Base-by-base conservation (phyloP, 1,284 basidiomycete species). In the Dichomitus squalens region DNA sequence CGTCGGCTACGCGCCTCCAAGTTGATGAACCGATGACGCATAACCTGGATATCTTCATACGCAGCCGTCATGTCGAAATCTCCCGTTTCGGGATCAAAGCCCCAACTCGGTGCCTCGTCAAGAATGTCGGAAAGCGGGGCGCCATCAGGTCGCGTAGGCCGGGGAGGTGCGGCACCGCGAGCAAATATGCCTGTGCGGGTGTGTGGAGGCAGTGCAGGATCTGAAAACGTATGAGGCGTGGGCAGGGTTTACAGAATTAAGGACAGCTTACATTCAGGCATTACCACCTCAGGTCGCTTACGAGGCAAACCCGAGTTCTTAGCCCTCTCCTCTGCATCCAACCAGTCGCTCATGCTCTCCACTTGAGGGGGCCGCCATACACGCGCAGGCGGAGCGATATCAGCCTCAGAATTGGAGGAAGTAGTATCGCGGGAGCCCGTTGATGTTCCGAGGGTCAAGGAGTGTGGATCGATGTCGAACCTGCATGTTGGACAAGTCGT, bases 401-500 rank as follows among this genome's bases (percentile, higher is more conserved):
- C 44, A 20, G 31, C 18, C 27, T 43, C 25, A 27, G 16, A 39
- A 47, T 16, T 34, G 7, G 21, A 5, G 14, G 51, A 20, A 9
- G 38, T n/a, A 12, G 34, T 20, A n/a, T 38, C 52, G 36, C 50
- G 59, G 16, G 43, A 48, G 29, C 39, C 53, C 35, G 23, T 58
- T 8, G 55, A 38, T 9, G 49, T 11, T 31, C 52, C 55, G 23
- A 66, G 53, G 0, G 71, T 72, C 43, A 72, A 47, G 12, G 71
- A 72, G 18, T 66, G 53, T 0, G 71, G 71, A 44, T 71, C 71
- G 35, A 72, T 66, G 46, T 72, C 71, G 40, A 69, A 72, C 25
- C 71, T 54, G 56, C 71, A 72, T 14, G 70, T 63, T 3, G 71
- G 71, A 41, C 71, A 72, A 1, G 71, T 72, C 8, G 71, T 72